Evolutionary conservation across 2,329 filamentous ascomycete species (phyloP).

Genomic region (Claviceps lovelessii): DNA sequence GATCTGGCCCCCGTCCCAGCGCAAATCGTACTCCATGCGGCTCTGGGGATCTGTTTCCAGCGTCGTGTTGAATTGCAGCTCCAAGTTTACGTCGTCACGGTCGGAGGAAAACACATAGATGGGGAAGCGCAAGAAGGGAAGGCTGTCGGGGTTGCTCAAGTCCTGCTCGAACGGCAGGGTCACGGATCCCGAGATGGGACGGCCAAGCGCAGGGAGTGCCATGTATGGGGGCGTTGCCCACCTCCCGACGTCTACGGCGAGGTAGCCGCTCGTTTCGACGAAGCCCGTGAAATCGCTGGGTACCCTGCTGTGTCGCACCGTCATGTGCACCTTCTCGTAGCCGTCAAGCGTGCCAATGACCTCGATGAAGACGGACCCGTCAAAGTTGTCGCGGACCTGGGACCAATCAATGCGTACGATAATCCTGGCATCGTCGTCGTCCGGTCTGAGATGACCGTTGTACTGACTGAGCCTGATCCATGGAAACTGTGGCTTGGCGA

Average conservation of each 20-base stretch:
- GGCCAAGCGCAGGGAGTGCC: slow-evolving; percentile 18
- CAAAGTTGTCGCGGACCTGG: slow-evolving; percentile 23
- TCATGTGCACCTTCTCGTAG: slow-evolving; percentile 22
- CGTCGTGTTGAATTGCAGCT: slow-evolving; percentile 24
- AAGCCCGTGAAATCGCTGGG: slow-evolving; percentile 22
- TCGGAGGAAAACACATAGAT: slow-evolving; percentile 17
- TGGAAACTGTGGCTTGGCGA: slow-evolving; percentile 17
- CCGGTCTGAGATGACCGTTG: slow-evolving; percentile 16
- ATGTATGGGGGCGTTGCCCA: slow-evolving; percentile 13
- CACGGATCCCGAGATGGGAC: slow-evolving; percentile 11
- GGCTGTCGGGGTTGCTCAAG: slow-evolving; percentile 7
- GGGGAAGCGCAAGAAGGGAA: slow-evolving; percentile 15
- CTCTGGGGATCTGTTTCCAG: slow-evolving; percentile 36
- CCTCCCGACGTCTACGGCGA: slow-evolving; percentile 20
- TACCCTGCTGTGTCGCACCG: slow-evolving; percentile 9
- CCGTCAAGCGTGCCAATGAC: slow-evolving; percentile 22
- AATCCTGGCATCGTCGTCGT: slow-evolving; percentile 18
- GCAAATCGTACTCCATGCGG: slow-evolving; percentile 35
- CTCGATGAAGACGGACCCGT: slow-evolving; percentile 26
- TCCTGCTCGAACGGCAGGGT: slow-evolving; percentile 8
- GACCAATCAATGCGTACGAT: slow-evolving; percentile 20
- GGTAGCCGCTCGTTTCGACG: slow-evolving; percentile 19
- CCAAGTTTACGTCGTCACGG: slow-evolving; percentile 12
- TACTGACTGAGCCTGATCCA: slow-evolving; percentile 18
- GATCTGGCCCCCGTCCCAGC: slow-evolving; percentile 27